Evolutionary conservation across 139 green algal species (phyloP).

Genomic region (Chlamydomonas incerta): DNA sequence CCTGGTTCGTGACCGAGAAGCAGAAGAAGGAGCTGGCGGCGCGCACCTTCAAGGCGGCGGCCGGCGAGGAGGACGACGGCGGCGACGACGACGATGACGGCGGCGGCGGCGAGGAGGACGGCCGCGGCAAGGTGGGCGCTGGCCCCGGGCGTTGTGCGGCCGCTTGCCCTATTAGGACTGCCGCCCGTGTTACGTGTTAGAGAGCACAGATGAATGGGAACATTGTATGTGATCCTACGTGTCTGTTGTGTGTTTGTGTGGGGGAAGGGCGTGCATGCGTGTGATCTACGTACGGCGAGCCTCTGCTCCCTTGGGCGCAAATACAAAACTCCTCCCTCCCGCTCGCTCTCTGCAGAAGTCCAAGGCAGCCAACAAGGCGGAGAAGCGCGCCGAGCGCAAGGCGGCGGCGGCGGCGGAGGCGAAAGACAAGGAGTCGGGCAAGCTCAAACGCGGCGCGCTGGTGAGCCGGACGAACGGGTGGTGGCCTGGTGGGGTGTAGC

Average conservation of each 20-base stretch:
- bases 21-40: constrained; percentile 57
- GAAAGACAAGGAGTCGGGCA: constrained; percentile 51
- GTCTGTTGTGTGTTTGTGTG: no score
- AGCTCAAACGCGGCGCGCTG: neutral
- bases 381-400: constrained; percentile 31
- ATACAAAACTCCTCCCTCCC: neutral
- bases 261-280: no score
- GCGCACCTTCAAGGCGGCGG: neutral
- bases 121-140: constrained; percentile 23
- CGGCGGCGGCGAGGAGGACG: constrained; percentile 41
- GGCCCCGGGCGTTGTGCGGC: no score
- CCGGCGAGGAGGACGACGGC: neutral
- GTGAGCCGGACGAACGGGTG: no score
- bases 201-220: no score
- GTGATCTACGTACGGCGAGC: no score
- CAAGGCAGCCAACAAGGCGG: constrained; percentile 36
- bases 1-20: constrained; percentile 90
- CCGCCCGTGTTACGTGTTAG: no score
- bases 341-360: neutral
- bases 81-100: constrained; percentile 20
- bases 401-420: constrained; percentile 40
- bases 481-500: no score
- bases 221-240: no score
- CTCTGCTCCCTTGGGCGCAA: no score
- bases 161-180: no score